These are phyloP conservation scores for Plasmodium gonderi DNA, from an alignment of 169 alveolate genomes.

Conservation along the genomic window DNA sequence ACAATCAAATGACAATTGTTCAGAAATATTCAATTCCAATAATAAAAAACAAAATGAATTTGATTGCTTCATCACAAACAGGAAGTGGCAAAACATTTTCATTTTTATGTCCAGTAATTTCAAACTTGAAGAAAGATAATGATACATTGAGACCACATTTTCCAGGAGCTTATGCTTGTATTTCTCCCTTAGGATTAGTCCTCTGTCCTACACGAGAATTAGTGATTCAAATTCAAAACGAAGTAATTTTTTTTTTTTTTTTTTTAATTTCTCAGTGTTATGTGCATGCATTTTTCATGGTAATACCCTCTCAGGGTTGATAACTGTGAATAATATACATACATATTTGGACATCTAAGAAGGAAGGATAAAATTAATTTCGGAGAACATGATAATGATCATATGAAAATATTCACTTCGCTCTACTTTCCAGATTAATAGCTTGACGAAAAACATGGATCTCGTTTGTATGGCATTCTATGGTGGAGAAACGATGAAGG, in stretches of 20 bases:
- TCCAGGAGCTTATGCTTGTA: conserved; percentile 66
- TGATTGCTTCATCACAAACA: conserved; percentile 98
- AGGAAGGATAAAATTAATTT: no score
- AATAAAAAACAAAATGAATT: conserved; percentile 92
- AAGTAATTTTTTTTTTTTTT: conserved; percentile 91
- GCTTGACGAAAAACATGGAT: conserved; percentile 28
- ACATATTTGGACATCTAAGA: conserved; percentile 21
- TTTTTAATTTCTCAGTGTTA: no score
- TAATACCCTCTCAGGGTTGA: no score
- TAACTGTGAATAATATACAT: not conserved
- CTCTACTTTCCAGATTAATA: conserved; percentile 75
- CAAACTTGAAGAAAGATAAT: conserved; percentile 82
- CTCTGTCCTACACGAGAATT: conserved; percentile 49
- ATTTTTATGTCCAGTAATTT: conserved; percentile 95
- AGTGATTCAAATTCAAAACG: conserved; percentile 85
- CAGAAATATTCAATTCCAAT: conserved; percentile 96
- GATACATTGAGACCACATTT: conserved; percentile 44
- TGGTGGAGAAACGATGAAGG: conserved; percentile 65
- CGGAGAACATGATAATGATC: no score
- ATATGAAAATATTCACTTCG: conserved; percentile 80
- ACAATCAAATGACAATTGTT: conserved; percentile 94
- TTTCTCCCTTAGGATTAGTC: conserved; percentile 79
- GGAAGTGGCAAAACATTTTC: conserved; percentile 99
- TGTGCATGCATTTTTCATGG: no score
- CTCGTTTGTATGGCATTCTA: conserved; percentile 47